Evolutionary conservation across 1,139 yeast species (phyloP).

Genomic region (Yamadazyma aaseri): DNA sequence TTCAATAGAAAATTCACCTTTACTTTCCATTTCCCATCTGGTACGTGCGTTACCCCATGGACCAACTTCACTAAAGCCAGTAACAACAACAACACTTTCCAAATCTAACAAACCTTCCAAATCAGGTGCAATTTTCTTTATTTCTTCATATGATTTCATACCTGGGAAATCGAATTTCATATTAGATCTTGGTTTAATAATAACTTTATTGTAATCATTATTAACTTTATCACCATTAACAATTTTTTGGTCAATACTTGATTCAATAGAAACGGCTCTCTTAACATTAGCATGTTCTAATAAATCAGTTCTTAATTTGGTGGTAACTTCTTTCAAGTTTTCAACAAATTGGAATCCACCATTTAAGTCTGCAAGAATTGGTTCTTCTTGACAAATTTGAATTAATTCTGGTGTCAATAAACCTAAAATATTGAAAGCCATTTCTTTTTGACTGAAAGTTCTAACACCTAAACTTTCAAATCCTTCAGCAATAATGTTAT

Average conservation of each 20-base stretch:
- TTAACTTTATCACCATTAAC: constrained; percentile 90
- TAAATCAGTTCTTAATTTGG: constrained; percentile 76
- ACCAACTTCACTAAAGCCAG: constrained; percentile 97
- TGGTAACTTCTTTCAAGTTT: constrained; percentile 86
- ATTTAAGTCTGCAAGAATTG: constrained; percentile 96
- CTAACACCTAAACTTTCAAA: constrained; percentile 94
- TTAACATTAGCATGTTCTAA: constrained; percentile 86
- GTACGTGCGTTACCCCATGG: constrained; percentile 99
- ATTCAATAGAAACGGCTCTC: constrained; percentile 92
- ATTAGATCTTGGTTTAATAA: constrained; percentile 89
- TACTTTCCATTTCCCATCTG: constrained; percentile 99
- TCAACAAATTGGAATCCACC: constrained; percentile 97
- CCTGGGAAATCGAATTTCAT: constrained; percentile 92
- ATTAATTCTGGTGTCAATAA: constrained; percentile 84
- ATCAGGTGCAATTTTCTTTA: constrained; percentile 69
- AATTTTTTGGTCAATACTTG: constrained; percentile 89
- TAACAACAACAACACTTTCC: constrained; percentile 87
- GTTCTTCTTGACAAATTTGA: constrained; percentile 86
- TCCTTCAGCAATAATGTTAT: constrained; percentile 96
- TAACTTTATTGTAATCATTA: constrained; percentile 74
- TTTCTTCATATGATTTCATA: constrained; percentile 71
- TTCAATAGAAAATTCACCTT: constrained; percentile 94
- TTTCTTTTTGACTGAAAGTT: constrained; percentile 96
- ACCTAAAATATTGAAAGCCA: constrained; percentile 98
- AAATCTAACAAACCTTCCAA: constrained; percentile 90